Evolutionary conservation across 2,329 filamentous ascomycete species (phyloP), one percentile per base, ranked within the genome.

Genomic region (Stagonosporopsis rhizophila): DNA sequence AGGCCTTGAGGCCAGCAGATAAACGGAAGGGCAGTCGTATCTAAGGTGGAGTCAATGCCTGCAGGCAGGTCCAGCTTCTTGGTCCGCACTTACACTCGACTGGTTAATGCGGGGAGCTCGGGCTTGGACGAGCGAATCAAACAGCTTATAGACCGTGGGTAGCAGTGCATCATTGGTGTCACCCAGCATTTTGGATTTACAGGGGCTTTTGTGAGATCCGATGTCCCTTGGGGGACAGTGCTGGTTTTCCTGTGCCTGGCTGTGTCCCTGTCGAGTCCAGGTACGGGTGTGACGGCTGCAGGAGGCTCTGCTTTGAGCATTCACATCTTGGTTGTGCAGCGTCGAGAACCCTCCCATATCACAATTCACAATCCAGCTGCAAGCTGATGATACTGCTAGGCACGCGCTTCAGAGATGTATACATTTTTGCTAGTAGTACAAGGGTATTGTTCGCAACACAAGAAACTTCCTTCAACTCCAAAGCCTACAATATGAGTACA

Each of bases 131-230:
- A 46, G 47, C 53, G 38, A 56, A 56, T 52, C 47, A 56, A 45
- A 52, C 48, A 64, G 42, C 78, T 75, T 68, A 73, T 56, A 81
- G 79, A 70, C 82, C 85, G 73, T 81, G 81, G 59, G 83, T 82
- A 35, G 61, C 40, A 46, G 47, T 25, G 25, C 46, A 51, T 47
- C 53, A 44, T 47, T 30, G 12, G 47, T 44, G 48, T 27, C 22
- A 52, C 47, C 46, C 47, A 48, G 51, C 85, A 83, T 47, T 84
- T 85, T 58, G 85, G 84, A 62, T 87, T 85, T 70, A 80, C 82
- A 75, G 86, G 83, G 62, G 80, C 59, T 60, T 37, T 47, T 51
- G 58, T 52, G 49, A 59, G 54, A 56, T 50, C 34, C n/a, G 42
- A 45, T 53, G 39, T 37, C 52, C 38, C 39, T 53, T 41, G 39